Conservation (phyloP, 176 grass and related monocot genomes). For the Rhynchospora tenuis region DNA sequence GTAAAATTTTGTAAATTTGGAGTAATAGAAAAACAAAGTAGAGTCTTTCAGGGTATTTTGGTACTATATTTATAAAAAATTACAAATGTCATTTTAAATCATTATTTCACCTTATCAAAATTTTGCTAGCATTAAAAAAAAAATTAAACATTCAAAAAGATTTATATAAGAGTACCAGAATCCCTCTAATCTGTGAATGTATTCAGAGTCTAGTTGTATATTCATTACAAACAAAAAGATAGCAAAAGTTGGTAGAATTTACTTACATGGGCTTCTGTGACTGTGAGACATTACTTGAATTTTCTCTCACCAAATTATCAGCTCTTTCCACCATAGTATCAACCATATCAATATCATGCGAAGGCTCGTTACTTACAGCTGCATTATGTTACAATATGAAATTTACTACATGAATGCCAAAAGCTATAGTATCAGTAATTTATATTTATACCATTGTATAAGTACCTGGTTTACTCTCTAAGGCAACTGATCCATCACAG, state of each 20-base stretch:
- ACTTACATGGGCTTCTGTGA: conserved; percentile 8
- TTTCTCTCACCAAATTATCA: conserved; percentile 2
- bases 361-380: background rate
- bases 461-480: conserved; percentile 29
- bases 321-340: background rate
- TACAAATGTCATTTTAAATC: background rate
- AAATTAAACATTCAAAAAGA: background rate
- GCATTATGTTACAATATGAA: background rate
- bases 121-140: background rate
- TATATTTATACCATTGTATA: conserved; percentile 24
- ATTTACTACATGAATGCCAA: background rate
- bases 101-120: background rate
- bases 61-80: background rate
- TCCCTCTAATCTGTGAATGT: background rate
- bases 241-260: background rate
- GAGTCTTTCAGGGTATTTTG: background rate
- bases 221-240: background rate
- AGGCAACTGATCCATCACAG: conserved; percentile 19
- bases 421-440: background rate
- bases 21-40: background rate
- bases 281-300: conserved; percentile 6
- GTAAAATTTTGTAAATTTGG: background rate
- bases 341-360: background rate
- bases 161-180: background rate
- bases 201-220: background rate